Percentiles rank a stretch among this genome's conserved stretches.
These are phyloP conservation scores for Fusarium avenaceum DNA, from an alignment of 2,329 filamentous ascomycete species.

Conservation along the genomic window DNA sequence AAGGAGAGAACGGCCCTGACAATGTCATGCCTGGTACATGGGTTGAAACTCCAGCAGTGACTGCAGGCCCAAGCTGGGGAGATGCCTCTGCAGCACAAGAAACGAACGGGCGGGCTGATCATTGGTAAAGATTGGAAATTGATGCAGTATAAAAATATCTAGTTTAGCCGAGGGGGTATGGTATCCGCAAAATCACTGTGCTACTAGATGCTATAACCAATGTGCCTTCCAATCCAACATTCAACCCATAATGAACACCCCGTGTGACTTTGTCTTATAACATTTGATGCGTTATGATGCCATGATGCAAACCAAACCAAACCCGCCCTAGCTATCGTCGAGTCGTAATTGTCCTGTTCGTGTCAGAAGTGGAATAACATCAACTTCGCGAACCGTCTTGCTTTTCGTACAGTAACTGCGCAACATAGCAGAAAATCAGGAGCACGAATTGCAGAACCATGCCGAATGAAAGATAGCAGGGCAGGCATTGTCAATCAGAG, in stretches of 20 bases:
- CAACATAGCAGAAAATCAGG: constrained; percentile 29
- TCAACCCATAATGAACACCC: constrained; percentile 12
- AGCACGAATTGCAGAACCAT: constrained; percentile 34
- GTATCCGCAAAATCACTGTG: constrained; percentile 42
- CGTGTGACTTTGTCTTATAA: constrained; percentile 8
- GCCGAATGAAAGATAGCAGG: constrained; percentile 38
- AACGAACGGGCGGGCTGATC: constrained; percentile 46
- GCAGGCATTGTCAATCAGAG: constrained; percentile 46
- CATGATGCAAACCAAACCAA: constrained; percentile 25
- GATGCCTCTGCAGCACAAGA: constrained; percentile 52
- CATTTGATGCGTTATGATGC: constrained; percentile 14
- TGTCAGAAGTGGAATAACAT: constrained; percentile 32
- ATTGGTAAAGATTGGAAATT: constrained; percentile 34
- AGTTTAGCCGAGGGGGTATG: constrained; percentile 28
- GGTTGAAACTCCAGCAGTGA: constrained; percentile 28
- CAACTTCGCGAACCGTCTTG: constrained; percentile 16
- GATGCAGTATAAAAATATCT: constrained; percentile 26
- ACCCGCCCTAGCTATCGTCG: constrained; percentile 19
- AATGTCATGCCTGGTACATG: constrained; percentile 55
- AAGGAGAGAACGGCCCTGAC: constrained; percentile 20
- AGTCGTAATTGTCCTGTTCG: constrained; percentile 29
- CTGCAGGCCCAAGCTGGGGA: constrained; percentile 45
- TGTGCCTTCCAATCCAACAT: constrained; percentile 22
- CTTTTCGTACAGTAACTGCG: constrained; percentile 23
- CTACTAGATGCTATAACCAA: constrained; percentile 27